Conservation (phyloP, 495 filamentous ascomycete genomes). For the Stereocaulon alpinum region DNA sequence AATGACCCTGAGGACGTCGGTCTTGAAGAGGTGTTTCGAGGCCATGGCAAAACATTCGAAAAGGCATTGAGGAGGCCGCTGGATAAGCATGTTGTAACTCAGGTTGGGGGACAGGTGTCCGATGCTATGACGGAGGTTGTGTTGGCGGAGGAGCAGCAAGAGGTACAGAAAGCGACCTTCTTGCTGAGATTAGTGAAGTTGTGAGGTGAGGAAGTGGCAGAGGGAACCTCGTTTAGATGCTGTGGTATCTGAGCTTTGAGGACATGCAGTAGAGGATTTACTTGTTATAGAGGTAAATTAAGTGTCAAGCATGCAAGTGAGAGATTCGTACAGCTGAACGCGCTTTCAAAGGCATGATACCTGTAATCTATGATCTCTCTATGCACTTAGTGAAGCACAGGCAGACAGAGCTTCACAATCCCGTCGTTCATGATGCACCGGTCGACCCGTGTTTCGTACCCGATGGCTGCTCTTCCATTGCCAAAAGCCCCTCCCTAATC, state of each 20-base stretch:
- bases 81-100: constrained; percentile 58
- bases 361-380: too few relatives aligned
- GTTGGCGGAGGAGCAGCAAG: constrained; percentile 78
- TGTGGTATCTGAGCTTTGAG: too few relatives aligned
- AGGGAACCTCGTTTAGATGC: neutral
- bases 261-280: too few relatives aligned
- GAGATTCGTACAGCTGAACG: too few relatives aligned
- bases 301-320: too few relatives aligned
- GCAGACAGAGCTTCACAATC: too few relatives aligned
- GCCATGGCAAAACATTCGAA: constrained; percentile 55
- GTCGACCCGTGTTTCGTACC: neutral
- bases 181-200: constrained; percentile 72
- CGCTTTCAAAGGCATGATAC: too few relatives aligned
- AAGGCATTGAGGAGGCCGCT: constrained; percentile 73
- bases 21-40: constrained; percentile 61
- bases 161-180: constrained; percentile 80
- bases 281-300: too few relatives aligned
- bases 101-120: constrained; percentile 51
- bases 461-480: neutral
- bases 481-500: neutral
- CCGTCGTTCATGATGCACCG: neutral
- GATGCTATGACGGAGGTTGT: constrained; percentile 47
- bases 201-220: constrained; percentile 29
- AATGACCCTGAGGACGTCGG: constrained; percentile 68
- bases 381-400: too few relatives aligned